Percentiles rank a stretch among this genome's conserved stretches.
Conservation (phyloP, 768 basidiomycete genomes). For the Suillus paluster region DNA sequence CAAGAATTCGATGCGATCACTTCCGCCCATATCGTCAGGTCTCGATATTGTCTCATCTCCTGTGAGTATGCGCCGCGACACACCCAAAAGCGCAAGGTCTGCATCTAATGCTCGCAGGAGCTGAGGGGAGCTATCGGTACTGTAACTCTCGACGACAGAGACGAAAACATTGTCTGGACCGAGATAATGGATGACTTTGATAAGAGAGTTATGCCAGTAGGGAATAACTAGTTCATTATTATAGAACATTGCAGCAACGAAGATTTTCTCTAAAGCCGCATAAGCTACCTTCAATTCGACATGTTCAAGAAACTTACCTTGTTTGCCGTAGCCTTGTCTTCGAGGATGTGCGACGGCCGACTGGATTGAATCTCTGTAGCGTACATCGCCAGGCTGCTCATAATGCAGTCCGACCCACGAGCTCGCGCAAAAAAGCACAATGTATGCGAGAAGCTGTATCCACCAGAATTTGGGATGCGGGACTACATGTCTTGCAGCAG, state of each 20-base stretch:
- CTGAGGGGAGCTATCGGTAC: constrained; percentile 34
- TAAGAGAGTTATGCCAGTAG: constrained; percentile 42
- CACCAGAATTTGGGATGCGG: constrained; percentile 1
- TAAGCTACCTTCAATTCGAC: neutral
- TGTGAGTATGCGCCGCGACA: constrained; percentile 37
- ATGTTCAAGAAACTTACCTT: constrained; percentile 7
- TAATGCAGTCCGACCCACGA: constrained; percentile 2
- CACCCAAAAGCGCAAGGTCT: constrained; percentile 25
- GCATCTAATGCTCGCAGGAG: constrained; percentile 33
- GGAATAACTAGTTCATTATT: constrained; percentile 43
- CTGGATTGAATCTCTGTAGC: constrained; percentile 6
- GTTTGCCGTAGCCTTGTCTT: constrained; percentile 8
- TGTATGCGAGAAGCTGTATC: constrained; percentile 4
- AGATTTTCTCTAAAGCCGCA: constrained; percentile 30
- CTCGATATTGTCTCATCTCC: constrained; percentile 27
- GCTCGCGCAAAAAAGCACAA: constrained; percentile 1
- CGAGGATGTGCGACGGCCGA: constrained; percentile 6
- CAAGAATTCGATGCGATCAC: constrained; percentile 42
- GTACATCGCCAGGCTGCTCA: constrained; percentile 14
- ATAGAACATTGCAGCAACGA: constrained; percentile 46
- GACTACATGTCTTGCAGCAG: no score
- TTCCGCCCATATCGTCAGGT: constrained; percentile 19
- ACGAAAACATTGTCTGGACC: constrained; percentile 48
- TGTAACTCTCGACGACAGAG: constrained; percentile 47
- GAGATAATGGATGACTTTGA: constrained; percentile 41